Base-by-base conservation (phyloP, 2,329 filamentous ascomycete species). In the Neofusicoccum sp. region DNA sequence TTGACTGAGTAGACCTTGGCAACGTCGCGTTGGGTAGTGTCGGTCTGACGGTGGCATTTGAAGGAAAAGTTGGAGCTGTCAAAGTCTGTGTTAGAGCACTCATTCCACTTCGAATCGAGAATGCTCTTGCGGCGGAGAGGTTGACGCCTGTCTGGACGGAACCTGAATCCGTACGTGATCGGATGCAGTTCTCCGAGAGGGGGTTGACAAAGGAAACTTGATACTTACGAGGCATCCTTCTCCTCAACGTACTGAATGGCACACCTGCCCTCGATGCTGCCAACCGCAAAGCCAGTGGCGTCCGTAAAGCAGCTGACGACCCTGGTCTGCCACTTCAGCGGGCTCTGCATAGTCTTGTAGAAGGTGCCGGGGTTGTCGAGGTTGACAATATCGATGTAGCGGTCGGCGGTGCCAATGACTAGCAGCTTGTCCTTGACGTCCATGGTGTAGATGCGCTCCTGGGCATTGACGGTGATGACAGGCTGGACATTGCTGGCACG, bases 231-330 rank as follows among this genome's bases (percentile, higher is more conserved):
- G 3, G 89, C 80, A 73, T 99, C 92, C 77, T 97, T 97, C 44
- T 99, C 95, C 70, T 99, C 93, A 36, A 97, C 91, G 70, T 99
- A 98, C 74, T 99, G 95, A 65, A 99, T 99, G 1, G 95, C 95
- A 74, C 95, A 99, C 60, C 95, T 89, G 31, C 95, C 95, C 75
- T 99, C 95, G 69, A 99, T 96, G 72, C 91, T 96, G 59, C 95
- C 95, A 54, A 99, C 90, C 1, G 95, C 95, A 71, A 96, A 99
- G 5, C 95, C 95, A 0, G 87, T 87, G 6, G 91, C 89, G 73
- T 99, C 93, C 12, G 88, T 87, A 75, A 99, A 99, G 80, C 93
- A 98, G 79, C 89, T 95, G 56, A 98, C 90, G 11, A 96, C 91
- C 62, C 93, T 84, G 1, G 95, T 99, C 82, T 99, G 95, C 91